These are phyloP conservation scores for Euclidium syriacum DNA, from an alignment of 345 rosid genomes.

Conservation along the genomic window DNA sequence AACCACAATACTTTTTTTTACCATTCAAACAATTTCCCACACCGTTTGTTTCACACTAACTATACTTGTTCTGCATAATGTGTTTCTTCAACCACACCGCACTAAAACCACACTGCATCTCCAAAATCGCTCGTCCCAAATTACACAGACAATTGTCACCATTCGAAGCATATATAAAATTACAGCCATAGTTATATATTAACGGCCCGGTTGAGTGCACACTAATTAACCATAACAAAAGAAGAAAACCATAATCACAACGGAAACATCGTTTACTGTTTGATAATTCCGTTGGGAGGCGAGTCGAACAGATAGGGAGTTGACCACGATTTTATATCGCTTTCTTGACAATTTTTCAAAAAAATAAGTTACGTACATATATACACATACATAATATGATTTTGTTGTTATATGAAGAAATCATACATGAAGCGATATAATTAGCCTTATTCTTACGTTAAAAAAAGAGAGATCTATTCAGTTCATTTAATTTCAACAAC, in stretches of 20 bases:
- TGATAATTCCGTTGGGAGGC: too few species aligned
- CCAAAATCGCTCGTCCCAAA: too few species aligned
- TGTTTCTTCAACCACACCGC: too few species aligned
- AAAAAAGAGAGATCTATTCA: slow-evolving; percentile 2
- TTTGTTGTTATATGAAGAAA: not conserved
- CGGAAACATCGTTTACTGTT: not conserved
- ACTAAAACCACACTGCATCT: too few species aligned
- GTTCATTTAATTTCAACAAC: not conserved
- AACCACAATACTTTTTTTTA: too few species aligned
- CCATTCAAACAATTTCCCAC: too few species aligned
- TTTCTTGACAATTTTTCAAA: not conserved
- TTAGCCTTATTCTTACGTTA: not conserved
- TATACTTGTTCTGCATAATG: too few species aligned
- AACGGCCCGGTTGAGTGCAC: not conserved
- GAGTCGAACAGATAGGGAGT: not conserved
- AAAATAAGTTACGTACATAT: not conserved
- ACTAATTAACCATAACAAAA: not conserved
- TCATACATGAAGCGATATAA: not conserved
- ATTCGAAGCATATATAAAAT: too few species aligned
- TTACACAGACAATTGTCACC: too few species aligned
- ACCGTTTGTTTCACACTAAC: too few species aligned
- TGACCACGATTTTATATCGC: slow-evolving; percentile 4
- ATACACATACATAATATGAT: not conserved
- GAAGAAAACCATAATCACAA: not conserved
- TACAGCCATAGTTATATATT: too few species aligned